Evolutionary conservation across 2,329 filamentous ascomycete species (phyloP), one percentile per base, ranked within the genome.

Genomic region (Apiospora arundinis): DNA sequence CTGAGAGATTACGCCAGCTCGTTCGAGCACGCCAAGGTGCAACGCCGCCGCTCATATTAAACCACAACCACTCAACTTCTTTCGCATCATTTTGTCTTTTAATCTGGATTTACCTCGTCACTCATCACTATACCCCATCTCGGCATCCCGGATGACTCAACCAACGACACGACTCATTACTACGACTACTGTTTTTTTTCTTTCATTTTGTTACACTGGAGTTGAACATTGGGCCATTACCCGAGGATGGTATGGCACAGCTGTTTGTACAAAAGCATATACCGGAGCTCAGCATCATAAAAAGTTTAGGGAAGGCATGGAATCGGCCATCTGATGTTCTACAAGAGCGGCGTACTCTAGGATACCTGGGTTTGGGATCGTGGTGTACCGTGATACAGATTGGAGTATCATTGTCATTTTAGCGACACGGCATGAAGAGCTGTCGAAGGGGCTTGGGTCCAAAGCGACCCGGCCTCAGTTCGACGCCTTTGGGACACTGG

Each of bases 1-100:
- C 89, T 98, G 46, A 91, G 92, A 79, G 92, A 92, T 75, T 98
- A 98, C 82, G 93, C 93, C 75, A 93, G 92, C 79, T 94, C 93
- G 2, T 97, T 98, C 80, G 95, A 98, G 82, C 93, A 95, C 75
- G 91, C 92, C 71, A 89, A 93, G 73, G 80, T 85, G 70, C 87
- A 89, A 77, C 87, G 88, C 75, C 83, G 88, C 77, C 82, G 90
- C 84, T 87, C 88, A 42, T 85, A 87, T 78, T 90, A 86, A 79
- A 73, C 63, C 37, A 28, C 48, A 45, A 28, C 66, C 67, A 71
- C 68, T 45, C 40, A 46, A 16, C 40, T 70, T 67, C 48, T 68
- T 44, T 37, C 44, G n/a, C 63, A 49, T 28, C 40, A 67, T n/a
- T 46, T 45, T 67, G 42, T 28, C n/a, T 45, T 67, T 67, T 46